Conservation (phyloP, 805 yeast genomes). For the Kodamaea fukazawae region DNA sequence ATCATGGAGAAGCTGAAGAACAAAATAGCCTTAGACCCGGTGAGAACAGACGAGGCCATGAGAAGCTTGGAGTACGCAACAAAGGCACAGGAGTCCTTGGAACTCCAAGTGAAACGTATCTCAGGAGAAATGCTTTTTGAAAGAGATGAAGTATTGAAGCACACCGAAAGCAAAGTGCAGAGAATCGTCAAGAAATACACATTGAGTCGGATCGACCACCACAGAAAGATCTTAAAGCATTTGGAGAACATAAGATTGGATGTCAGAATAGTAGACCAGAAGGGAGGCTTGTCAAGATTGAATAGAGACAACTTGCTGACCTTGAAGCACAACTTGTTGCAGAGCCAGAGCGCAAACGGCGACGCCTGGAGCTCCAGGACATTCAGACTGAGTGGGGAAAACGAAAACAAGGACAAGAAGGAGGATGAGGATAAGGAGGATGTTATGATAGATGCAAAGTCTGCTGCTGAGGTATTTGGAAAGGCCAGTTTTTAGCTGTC, state of each 20-base stretch:
- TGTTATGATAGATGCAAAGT: constrained; percentile 62
- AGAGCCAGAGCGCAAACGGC: constrained; percentile 41
- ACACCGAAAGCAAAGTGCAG: constrained; percentile 56
- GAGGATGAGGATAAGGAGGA: constrained; percentile 25
- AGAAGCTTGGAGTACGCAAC: constrained; percentile 75
- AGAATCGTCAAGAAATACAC: constrained; percentile 57
- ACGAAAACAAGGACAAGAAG: constrained; percentile 24
- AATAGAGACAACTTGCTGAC: constrained; percentile 66
- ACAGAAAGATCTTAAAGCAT: constrained; percentile 71
- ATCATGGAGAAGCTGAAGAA: constrained; percentile 70
- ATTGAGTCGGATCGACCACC: constrained; percentile 75
- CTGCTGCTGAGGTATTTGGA: constrained; percentile 81
- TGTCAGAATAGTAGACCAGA: constrained; percentile 68
- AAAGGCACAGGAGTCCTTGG: constrained; percentile 68
- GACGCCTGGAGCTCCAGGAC: constrained; percentile 46
- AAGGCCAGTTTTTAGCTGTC: constrained; percentile 63
- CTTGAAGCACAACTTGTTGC: constrained; percentile 41
- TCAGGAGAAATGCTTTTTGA: constrained; percentile 84
- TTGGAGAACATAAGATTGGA: constrained; percentile 72
- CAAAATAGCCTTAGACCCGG: constrained; percentile 73
- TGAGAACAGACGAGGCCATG: constrained; percentile 88
- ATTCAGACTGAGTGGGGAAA: constrained; percentile 33
- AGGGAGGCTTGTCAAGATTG: constrained; percentile 78
- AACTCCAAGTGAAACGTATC: constrained; percentile 75
- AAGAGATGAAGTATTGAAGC: constrained; percentile 54